Conservation (phyloP, 139 green algal genomes). For the Desmodesmus armatus region DNA sequence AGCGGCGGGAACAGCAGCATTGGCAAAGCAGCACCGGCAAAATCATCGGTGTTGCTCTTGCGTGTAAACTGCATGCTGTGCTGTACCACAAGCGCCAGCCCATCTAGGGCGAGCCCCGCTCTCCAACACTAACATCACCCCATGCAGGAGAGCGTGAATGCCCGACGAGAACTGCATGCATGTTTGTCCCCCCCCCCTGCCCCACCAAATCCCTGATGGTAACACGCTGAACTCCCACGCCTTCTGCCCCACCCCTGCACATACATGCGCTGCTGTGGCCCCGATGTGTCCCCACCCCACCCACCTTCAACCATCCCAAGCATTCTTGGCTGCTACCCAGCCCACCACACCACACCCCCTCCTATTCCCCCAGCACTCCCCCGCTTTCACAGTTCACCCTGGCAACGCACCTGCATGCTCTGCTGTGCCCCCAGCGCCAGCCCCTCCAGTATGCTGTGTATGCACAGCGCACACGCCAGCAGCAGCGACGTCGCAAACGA, state of each 20-base stretch:
- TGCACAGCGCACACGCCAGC: constrained; percentile 81
- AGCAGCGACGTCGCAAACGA: constrained; percentile 79
- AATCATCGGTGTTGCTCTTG: neutral
- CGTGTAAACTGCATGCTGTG: too few relatives aligned
- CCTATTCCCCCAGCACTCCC: too few relatives aligned
- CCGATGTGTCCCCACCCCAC: too few relatives aligned
- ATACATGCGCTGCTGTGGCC: neutral
- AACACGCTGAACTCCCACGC: too few relatives aligned
- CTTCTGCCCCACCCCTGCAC: too few relatives aligned
- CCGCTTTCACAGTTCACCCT: too few relatives aligned
- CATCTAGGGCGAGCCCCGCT: neutral
- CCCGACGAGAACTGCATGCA: too few relatives aligned
- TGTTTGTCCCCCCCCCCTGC: too few relatives aligned
- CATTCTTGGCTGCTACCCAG: neutral
- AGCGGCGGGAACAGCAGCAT: neutral
- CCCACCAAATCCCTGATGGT: too few relatives aligned
- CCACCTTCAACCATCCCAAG: neutral
- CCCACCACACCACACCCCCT: neutral
- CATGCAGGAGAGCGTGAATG: too few relatives aligned
- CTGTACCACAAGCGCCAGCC: neutral
- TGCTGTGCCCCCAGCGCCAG: constrained; percentile 82
- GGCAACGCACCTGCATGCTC: constrained; percentile 50
- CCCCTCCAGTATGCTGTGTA: constrained; percentile 87
- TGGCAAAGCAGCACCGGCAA: neutral
- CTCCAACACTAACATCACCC: too few relatives aligned